Evolutionary conservation across 225 moss, liverwort and hornwort species (phyloP).

Genomic region (Rhytidiadelphus loreus): DNA sequence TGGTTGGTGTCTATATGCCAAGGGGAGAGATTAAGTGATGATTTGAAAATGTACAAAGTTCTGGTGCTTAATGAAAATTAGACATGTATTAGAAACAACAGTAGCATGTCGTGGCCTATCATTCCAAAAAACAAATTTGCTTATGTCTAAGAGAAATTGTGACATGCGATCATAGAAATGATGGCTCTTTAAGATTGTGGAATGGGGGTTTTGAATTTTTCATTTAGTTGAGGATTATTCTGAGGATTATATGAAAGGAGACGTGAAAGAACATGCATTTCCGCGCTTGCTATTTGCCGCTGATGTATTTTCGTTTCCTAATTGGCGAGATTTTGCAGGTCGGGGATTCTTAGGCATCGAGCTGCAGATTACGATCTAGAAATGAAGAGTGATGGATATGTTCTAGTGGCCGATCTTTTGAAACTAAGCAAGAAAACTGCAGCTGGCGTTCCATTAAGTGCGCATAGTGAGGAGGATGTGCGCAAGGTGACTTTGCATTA

Average conservation of each 20-base stretch:
- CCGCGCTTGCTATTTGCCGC: not conserved
- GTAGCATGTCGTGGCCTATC: not conserved
- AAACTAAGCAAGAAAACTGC: slow-evolving; percentile 37
- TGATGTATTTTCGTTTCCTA: not conserved
- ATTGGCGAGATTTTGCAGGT: slow-evolving; percentile 26
- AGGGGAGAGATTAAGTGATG: not conserved
- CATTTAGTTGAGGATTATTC: too few relatives aligned
- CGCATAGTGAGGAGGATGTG: slow-evolving; percentile 65
- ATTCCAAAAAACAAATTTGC: not conserved
- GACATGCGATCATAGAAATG: not conserved
- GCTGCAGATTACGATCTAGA: slow-evolving; percentile 39
- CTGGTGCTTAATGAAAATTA: not conserved
- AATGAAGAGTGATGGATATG: slow-evolving; percentile 63
- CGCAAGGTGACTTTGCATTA: slow-evolving; percentile 28
- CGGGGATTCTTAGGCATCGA: slow-evolving; percentile 70
- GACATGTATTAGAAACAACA: not conserved
- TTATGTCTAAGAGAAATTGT: not conserved
- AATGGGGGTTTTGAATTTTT: not conserved
- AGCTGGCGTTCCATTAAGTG: slow-evolving; percentile 27
- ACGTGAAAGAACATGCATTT: not conserved
- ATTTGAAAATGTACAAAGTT: not conserved
- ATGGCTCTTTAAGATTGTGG: not conserved
- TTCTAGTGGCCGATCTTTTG: slow-evolving; percentile 50
- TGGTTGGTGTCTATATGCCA: not conserved
- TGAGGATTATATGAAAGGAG: not conserved